Conservation (phyloP, 352 stramenopile species). For the Phytophthora ohioensis region DNA sequence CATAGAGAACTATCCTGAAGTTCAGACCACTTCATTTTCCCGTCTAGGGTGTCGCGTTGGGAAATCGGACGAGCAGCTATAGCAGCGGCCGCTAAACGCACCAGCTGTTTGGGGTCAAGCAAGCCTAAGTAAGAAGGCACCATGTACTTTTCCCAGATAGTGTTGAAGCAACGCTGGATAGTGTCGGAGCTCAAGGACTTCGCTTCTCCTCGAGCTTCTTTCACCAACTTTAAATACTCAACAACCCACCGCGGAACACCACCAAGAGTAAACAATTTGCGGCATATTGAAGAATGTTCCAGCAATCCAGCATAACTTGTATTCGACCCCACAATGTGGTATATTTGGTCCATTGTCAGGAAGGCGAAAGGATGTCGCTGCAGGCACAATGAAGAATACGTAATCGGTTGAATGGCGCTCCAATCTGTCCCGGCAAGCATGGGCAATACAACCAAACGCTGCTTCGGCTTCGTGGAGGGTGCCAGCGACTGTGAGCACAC, state of each 20-base stretch:
- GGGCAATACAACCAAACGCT: conserved; percentile 14
- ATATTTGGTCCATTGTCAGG: conserved; percentile 39
- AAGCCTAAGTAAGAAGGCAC: background rate
- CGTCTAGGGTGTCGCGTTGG: conserved; percentile 11
- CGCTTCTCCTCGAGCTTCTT: too few species aligned
- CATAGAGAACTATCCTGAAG: conserved; percentile 42
- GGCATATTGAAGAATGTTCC: background rate
- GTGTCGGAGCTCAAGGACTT: too few species aligned
- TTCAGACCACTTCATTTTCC: conserved; percentile 29
- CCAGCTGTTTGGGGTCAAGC: background rate
- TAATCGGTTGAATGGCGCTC: conserved; percentile 23
- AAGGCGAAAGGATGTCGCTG: conserved; percentile 37
- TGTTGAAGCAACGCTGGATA: background rate
- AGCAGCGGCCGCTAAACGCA: conserved; percentile 22
- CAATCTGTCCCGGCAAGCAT: conserved; percentile 26
- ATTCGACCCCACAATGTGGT: conserved; percentile 33
- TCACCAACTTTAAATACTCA: background rate
- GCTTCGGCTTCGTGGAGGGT: too few species aligned
- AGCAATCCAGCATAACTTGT: conserved; percentile 7
- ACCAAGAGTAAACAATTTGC: conserved; percentile 16
- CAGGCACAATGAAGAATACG: conserved; percentile 32
- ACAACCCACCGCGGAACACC: conserved; percentile 28
- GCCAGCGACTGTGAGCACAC: background rate
- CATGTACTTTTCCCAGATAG: conserved; percentile 10
- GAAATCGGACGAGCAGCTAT: background rate